Conservation (phyloP, 768 basidiomycete genomes). For the Leucosporidium yakuticum region DNA sequence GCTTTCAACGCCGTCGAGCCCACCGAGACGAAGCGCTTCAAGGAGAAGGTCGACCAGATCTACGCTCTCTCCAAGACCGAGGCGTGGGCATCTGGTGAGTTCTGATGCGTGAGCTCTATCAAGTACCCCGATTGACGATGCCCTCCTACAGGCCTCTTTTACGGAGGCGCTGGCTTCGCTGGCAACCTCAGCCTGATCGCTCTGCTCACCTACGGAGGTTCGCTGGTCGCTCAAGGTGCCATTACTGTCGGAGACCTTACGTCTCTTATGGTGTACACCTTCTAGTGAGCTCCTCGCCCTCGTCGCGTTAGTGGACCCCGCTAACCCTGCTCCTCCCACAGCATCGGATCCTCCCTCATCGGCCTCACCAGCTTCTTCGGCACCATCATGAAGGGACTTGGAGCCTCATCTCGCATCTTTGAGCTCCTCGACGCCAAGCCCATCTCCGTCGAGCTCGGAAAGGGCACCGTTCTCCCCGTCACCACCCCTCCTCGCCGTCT, state of each 20-base stretch:
- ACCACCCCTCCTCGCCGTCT: slow-evolving; percentile 60
- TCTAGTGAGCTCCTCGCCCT: slow-evolving; percentile 62
- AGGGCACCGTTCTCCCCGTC: slow-evolving; percentile 55
- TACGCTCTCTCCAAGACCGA: slow-evolving; percentile 75
- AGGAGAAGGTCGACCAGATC: slow-evolving; percentile 55
- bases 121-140: neutral
- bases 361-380: slow-evolving; percentile 50
- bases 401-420: slow-evolving; percentile 88
- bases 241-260: slow-evolving; percentile 91
- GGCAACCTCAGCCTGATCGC: slow-evolving; percentile 87
- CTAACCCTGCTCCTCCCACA: slow-evolving; percentile 23
- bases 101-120: neutral
- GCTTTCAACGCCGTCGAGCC: slow-evolving; percentile 72
- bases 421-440: slow-evolving; percentile 63
- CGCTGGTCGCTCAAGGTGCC: slow-evolving; percentile 75
- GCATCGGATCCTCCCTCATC: slow-evolving; percentile 19
- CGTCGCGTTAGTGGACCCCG: slow-evolving; percentile 12
- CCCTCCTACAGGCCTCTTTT: slow-evolving; percentile 57
- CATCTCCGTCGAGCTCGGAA: slow-evolving; percentile 54
- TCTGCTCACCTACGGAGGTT: slow-evolving; percentile 87
- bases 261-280: slow-evolving; percentile 80
- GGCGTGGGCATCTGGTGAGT: slow-evolving; percentile 69
- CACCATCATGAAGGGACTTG: slow-evolving; percentile 93
- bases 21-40: slow-evolving; percentile 72
- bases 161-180: slow-evolving; percentile 55